Evolutionary conservation across 805 yeast genomes (phyloP).

Genomic region (Diddensiella santjacobensis): DNA sequence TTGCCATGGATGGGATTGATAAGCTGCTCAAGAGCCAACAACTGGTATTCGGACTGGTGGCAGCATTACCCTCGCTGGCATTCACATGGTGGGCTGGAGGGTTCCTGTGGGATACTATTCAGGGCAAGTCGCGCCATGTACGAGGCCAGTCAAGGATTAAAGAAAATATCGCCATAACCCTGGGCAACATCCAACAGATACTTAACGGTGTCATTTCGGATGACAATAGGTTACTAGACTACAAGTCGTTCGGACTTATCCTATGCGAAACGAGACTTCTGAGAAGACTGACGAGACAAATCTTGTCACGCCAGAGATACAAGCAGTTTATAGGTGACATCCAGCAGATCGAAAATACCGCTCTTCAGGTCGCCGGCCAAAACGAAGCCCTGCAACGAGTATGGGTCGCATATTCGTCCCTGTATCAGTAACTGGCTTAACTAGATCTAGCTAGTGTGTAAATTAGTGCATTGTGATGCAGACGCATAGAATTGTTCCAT

Average conservation of each 20-base stretch:
- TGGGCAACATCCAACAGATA: slow-evolving; percentile 60
- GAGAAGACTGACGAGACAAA: slow-evolving; percentile 43
- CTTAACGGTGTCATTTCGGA: slow-evolving; percentile 30
- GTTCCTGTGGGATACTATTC: slow-evolving; percentile 22
- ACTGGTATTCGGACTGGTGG: slow-evolving; percentile 87
- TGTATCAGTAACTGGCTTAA: neutral
- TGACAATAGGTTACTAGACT: slow-evolving; percentile 22
- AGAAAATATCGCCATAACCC: slow-evolving; percentile 39
- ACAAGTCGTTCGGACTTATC: slow-evolving; percentile 52
- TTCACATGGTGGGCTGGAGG: slow-evolving; percentile 41
- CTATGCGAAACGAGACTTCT: slow-evolving; percentile 63
- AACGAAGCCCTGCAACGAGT: neutral
- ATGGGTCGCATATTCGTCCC: neutral
- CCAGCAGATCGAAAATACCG: slow-evolving; percentile 44
- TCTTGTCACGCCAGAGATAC: slow-evolving; percentile 49
- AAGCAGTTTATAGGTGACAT: slow-evolving; percentile 62
- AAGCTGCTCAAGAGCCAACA: slow-evolving; percentile 86
- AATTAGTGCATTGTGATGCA: no score
- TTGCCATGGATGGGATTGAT: slow-evolving; percentile 89
- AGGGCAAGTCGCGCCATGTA: slow-evolving; percentile 17
- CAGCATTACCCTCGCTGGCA: slow-evolving; percentile 65
- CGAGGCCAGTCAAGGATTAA: slow-evolving; percentile 14
- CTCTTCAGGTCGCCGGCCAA: neutral
- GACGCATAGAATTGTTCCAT: no score
- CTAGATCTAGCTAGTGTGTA: no score